A percentile compares a stretch with the other conserved stretches of the same genome.
These are phyloP conservation scores for Xylaria multiplex DNA, from an alignment of 2,329 filamentous ascomycete species.

Conservation along the genomic window DNA sequence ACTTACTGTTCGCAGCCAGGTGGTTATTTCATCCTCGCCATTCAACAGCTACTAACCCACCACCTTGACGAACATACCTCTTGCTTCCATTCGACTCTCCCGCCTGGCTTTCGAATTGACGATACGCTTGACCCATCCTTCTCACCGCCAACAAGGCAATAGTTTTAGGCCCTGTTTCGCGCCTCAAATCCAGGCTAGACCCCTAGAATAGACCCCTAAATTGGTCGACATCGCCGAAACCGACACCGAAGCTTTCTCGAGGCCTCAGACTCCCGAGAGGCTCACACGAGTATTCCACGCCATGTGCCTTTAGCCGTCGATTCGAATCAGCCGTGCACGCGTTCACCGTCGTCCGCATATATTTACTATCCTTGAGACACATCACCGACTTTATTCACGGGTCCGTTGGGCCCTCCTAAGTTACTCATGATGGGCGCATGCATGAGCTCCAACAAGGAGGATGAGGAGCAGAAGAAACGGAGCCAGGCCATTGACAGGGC, in stretches of 20 bases:
- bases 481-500: slow-evolving; percentile 95
- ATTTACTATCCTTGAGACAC: slow-evolving; percentile 6
- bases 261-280: slow-evolving; percentile 9
- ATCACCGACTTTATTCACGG: slow-evolving; percentile 24
- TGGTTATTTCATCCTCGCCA: slow-evolving; percentile 10
- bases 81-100: slow-evolving; percentile 1
- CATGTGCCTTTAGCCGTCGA: slow-evolving; percentile 36
- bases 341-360: slow-evolving; percentile 15
- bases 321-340: slow-evolving; percentile 22
- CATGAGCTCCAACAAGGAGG: slow-evolving; percentile 88
- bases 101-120: slow-evolving; percentile 22
- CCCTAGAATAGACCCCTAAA: slow-evolving; percentile 6
- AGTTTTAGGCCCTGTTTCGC: slow-evolving; percentile 1
- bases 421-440: slow-evolving; percentile 81
- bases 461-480: slow-evolving; percentile 92
- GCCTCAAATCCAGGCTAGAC: slow-evolving; percentile 14
- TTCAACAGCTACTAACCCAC: slow-evolving; percentile 8
- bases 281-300: slow-evolving; percentile 11
- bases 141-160: slow-evolving; percentile 24
- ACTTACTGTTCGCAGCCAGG: not conserved
- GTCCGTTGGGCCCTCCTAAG: slow-evolving; percentile 30
- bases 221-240: slow-evolving; percentile 23
- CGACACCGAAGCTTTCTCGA: slow-evolving; percentile 20
- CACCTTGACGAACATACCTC: slow-evolving; percentile 1
- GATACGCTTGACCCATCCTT: slow-evolving; percentile 8